Conservation (phyloP, 345 rosid genomes). For the Eutrema yunnanense region DNA sequence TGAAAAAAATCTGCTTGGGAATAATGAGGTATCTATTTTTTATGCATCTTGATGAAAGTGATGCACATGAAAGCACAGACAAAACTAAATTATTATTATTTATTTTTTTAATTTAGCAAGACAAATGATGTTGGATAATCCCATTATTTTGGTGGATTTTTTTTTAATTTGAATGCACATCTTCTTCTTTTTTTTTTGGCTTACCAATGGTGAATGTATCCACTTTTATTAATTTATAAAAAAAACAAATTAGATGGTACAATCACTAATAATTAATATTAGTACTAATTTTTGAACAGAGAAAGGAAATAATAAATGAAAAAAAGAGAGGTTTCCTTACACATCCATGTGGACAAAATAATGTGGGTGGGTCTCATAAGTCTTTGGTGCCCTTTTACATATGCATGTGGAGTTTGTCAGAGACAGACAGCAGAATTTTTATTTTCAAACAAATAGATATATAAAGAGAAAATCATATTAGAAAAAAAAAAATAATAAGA, state of each 20-base stretch:
- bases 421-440: conserved; percentile 23
- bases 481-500: not conserved
- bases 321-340: conserved; percentile 34
- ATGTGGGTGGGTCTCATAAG: conserved; percentile 50
- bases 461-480: not conserved
- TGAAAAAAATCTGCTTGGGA: conserved; percentile 31
- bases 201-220: not conserved
- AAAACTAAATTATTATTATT: not conserved
- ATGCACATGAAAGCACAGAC: conserved; percentile 32
- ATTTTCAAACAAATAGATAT: conserved; percentile 11
- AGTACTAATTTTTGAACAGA: not conserved
- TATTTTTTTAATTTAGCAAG: not conserved
- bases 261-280: conserved; percentile 2
- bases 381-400: conserved; percentile 42
- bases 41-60: conserved; percentile 33
- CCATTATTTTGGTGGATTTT: not conserved
- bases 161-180: not conserved
- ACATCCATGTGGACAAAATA: conserved; percentile 64
- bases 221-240: not conserved
- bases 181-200: not conserved
- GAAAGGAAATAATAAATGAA: conserved; percentile 7
- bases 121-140: not conserved
- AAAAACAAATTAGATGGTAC: conserved; percentile 5
- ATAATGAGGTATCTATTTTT: conserved; percentile 36
- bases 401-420: conserved; percentile 84